Evolutionary conservation across 2,329 filamentous ascomycete species (phyloP), one percentile per base, ranked within the genome.

Genomic region (Massarina eburnea): DNA sequence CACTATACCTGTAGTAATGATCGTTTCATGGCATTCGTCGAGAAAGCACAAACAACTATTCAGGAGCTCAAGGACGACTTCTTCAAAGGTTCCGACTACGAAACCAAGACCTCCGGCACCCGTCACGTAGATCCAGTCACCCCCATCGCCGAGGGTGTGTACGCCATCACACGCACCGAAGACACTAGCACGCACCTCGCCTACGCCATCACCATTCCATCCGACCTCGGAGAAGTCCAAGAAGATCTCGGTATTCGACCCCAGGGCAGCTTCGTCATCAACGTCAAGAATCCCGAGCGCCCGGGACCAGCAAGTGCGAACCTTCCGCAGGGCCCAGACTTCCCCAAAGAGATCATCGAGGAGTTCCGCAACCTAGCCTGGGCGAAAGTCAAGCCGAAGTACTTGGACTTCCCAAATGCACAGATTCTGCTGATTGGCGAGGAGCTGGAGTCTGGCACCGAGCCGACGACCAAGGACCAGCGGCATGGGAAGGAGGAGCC

Each of bases 91-190:
- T 76, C 74, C 1, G 82, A 87, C 9, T 91, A 95, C 64, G 77
- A 82, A 41, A 95, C 90, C 7, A 85, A 90, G 72, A 92, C 89
- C 0, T 75, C 72, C 2, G 89, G 89, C 1, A 81, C 80, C 12
- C 80, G 88, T 10, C 83, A 86, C 40, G 78, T 76, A 0, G 84
- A 88, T 0, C 82, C 86, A 1, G 85, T 88, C 1, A 85, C 80
- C 0, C 88, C 88, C 0, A 77, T 91, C n/a, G 91, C 84, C 0
- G 90, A 95, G 66, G 91, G 91, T 1, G 83, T 95, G 0, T 96
- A 96, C 58, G 86, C 86, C 0, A 84, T 96, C 41, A 89, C 86
- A 0, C 82, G 80, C 2, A 89, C 85, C 0, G 62, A 68, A 22
- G 83, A 83, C 1, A 76, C 84, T 0, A 81, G 86, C 38, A 88